phyloP scores from a whole-genome alignment of 441 rosid genomes.

The Populus hybrid region DNA sequence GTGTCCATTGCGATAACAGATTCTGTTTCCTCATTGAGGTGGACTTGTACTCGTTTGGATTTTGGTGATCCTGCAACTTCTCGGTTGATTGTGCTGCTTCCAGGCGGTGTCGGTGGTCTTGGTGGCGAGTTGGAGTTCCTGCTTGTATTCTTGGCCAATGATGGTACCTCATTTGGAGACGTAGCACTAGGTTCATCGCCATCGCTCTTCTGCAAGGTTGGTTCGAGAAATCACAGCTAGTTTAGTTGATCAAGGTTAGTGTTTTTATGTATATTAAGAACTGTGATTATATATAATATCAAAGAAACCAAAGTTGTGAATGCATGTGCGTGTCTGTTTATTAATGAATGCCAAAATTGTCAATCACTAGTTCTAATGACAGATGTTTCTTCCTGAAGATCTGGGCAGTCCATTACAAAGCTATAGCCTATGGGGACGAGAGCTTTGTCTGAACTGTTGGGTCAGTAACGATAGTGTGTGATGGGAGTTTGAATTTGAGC shows the following conservation, averaged over 20 bases:
- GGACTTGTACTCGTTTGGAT: conserved; percentile 20
- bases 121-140: conserved; percentile 32
- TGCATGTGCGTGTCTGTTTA: not conserved
- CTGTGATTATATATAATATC: not conserved
- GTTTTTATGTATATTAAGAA: not conserved
- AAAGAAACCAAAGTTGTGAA: not conserved
- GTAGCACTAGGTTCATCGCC: conserved; percentile 26
- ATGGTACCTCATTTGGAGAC: not conserved
- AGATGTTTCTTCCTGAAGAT: not conserved
- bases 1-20: conserved; percentile 20
- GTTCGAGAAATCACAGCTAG: not conserved
- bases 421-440: not conserved
- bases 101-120: conserved; percentile 26
- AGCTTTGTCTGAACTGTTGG: not conserved
- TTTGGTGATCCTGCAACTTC: conserved; percentile 25
- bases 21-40: conserved; percentile 23
- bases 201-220: conserved; percentile 22
- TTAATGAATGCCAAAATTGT: not conserved
- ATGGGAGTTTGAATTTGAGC: not conserved
- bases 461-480: not conserved
- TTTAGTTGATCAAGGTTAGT: not conserved
- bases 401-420: not conserved
- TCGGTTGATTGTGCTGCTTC: conserved; percentile 25
- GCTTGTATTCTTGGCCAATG: conserved; percentile 23
- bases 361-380: not conserved